Evolutionary conservation across 768 basidiomycete genomes (phyloP).

Genomic region (Mrakia blollopis): DNA sequence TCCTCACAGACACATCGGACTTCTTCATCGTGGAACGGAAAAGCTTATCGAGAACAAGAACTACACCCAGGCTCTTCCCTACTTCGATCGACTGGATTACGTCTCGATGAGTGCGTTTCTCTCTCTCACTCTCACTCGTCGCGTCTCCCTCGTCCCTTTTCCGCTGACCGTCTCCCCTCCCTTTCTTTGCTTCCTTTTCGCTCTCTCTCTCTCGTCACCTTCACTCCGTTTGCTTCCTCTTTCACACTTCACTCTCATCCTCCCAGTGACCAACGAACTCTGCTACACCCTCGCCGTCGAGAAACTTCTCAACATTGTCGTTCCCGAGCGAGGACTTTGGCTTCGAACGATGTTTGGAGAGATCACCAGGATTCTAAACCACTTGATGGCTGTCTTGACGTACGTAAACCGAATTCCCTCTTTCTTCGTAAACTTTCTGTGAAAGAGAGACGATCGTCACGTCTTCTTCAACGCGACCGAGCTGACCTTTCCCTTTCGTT

Average conservation of each 20-base stretch:
- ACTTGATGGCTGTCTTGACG: constrained; percentile 94
- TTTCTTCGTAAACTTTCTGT: no score
- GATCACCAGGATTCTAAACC: constrained; percentile 91
- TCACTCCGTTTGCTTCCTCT: not conserved
- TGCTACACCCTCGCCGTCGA: constrained; percentile 97
- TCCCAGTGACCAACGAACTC: constrained; percentile 92
- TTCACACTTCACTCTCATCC: not conserved
- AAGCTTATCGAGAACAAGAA: constrained; percentile 99
- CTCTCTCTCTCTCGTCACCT: not conserved
- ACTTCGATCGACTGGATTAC: constrained; percentile 98
- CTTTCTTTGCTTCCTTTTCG: no score
- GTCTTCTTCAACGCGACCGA: no score
- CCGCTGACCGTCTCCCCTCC: not conserved
- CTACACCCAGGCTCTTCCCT: constrained; percentile 93
- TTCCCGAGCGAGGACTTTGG: constrained; percentile 96
- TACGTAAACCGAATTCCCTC: constrained; percentile 29
- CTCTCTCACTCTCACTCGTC: not conserved
- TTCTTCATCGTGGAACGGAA: constrained; percentile 95
- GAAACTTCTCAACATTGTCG: constrained; percentile 93
- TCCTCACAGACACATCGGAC: constrained; percentile 75
- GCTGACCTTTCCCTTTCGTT: no score
- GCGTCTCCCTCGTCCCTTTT: not conserved
- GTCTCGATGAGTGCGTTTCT: constrained; percentile 91
- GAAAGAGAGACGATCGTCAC: no score
- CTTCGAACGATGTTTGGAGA: constrained; percentile 95